Evolutionary conservation across 495 filamentous ascomycete genomes (phyloP), one percentile per base, ranked within the genome.

Genomic region (Aspergillus hancockii): DNA sequence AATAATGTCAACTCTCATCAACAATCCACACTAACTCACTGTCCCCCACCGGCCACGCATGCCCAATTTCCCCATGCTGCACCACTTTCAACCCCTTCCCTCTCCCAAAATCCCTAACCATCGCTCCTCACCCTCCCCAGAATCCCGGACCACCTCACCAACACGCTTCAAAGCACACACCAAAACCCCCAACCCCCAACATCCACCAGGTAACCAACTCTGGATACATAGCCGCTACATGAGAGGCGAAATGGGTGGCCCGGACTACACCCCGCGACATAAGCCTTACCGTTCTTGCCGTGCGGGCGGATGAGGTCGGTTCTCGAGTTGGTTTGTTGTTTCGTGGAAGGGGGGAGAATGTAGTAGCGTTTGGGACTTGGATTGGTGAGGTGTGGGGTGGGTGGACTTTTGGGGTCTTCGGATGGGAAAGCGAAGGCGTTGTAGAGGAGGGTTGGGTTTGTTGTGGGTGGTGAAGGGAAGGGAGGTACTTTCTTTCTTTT

Each of bases 31-130:
- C n/a, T n/a, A n/a, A 21, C 14, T 0, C 4, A 36, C 31, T 8
- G 25, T 34, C 50, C 10, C 18, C 25, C 2, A 56, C 34, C 54
- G 53, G 58, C 60, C 63, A 65, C 7, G 60, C 47, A 65, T 65
- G 63, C 30, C 60, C 18, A 52, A 63, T 54, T 22, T 25, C 21
- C 21, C 40, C 31, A 52, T 65, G 63, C 14, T 41, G 43, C 13
- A 45, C 52, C 16, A 58, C 63, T 7, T 57, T 19, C 32, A n/a
- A n/a, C 21, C 10, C 8, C 23, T 47, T 47, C 45, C n/a, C n/a
- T 22, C 58, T 59, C 34, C 34, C 50, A 8, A 5, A 10, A 16
- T 43, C 53, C 22, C n/a, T n/a, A n/a, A n/a, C n/a, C 5, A n/a
- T 46, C 46, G 21, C 19, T 25, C 31, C 49, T 57, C 23, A 47